Evolutionary conservation across 2,329 filamentous ascomycete genomes (phyloP), one percentile per base, ranked within the genome.

Genomic region (Bipolaris gigantea): DNA sequence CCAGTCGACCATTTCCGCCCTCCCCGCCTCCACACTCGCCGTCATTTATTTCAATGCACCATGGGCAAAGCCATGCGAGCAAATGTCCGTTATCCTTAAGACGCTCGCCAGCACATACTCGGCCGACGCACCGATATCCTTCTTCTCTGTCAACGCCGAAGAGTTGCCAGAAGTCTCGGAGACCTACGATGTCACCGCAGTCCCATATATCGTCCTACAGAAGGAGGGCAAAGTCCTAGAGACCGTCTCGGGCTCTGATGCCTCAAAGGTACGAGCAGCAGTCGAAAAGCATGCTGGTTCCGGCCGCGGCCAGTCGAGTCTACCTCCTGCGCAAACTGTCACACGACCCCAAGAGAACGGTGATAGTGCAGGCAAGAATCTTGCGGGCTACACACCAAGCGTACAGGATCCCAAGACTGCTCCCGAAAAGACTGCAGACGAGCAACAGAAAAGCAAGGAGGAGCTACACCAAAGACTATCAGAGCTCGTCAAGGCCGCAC

Each of bases 31-130:
- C 15, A 85, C 89, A 15, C 85, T 97, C 56, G 82, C 93, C 59
- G 82, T 97, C 70, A 85, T 96, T 71, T 97, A 92, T 74, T 99
- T 99, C 81, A 89, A 97, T 75, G 92, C 94, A 18, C 89, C 92
- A 62, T 99, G 94, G 94, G 94, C 94, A 27, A 92, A 92, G 55
- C 94, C 94, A 41, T 97, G 94, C 81, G 87, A 89, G 60, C 92
- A 97, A 77, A 97, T 97, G 92, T 85, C 85, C 64, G 89, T 87
- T 46, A 89, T 97, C 65, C 85, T 99, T 61, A 82, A 85, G 70
- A 89, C 91, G 19, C 89, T 99, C 62, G 92, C 93, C 61, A 85
- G 86, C 69, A 91, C 92, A 73, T 96, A 96, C 77, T 85, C 90
- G 57, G 81, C 84, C 67, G 81, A 84, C 61, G 79, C 82, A 60